phyloP scores from a whole-genome alignment of 2,329 filamentous ascomycete species.

The Verticillium albo-atrum region DNA sequence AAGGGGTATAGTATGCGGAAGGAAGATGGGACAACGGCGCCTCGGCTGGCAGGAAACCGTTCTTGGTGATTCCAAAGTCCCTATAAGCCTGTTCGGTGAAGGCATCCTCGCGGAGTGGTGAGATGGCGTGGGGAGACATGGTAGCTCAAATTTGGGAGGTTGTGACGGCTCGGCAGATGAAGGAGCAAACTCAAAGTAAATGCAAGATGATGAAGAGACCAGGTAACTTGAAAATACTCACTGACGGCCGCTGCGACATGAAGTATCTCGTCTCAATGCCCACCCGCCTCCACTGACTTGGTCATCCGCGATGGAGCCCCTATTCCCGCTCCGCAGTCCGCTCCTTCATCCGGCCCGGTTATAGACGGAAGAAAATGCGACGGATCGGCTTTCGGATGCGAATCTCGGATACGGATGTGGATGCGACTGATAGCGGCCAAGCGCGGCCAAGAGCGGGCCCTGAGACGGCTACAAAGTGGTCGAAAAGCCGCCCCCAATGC shows the following conservation, averaged over 20 bases:
- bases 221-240: conserved; percentile 3
- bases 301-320: neutral
- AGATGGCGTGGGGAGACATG: conserved; percentile 40
- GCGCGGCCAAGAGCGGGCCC: conserved; percentile 6
- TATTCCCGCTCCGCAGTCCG: neutral
- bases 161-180: neutral
- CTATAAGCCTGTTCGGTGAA: conserved; percentile 15
- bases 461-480: conserved; percentile 12
- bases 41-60: conserved; percentile 74
- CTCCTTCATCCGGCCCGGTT: conserved; percentile 3
- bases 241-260: neutral
- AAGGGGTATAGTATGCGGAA: conserved; percentile 70
- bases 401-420: conserved; percentile 10
- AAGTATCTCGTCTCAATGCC: conserved; percentile 3
- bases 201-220: neutral
- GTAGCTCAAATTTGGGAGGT: conserved; percentile 1
- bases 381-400: conserved; percentile 5
- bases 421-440: conserved; percentile 3
- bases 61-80: conserved; percentile 36
- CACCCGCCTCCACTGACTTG: neutral
- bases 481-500: conserved; percentile 1
- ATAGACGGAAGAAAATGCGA: conserved; percentile 7
- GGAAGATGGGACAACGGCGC: conserved; percentile 62
- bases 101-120: conserved; percentile 6
- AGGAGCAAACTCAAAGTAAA: neutral